Conservation (phyloP, 768 basidiomycete species). For the Tulasnella calospora region DNA sequence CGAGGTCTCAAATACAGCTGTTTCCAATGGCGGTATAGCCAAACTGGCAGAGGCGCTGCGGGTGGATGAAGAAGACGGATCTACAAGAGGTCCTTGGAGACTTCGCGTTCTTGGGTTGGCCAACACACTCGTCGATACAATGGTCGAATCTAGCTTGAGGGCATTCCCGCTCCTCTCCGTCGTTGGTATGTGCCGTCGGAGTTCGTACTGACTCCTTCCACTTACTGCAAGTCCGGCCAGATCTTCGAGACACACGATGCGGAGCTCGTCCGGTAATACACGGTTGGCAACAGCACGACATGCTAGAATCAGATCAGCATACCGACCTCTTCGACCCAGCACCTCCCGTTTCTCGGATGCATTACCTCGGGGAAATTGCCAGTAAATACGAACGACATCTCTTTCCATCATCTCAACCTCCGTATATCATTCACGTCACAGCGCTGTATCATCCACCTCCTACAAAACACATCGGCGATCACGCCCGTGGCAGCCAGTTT, state of each 20-base stretch:
- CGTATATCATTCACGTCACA: not conserved
- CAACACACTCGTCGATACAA: slow-evolving; percentile 45
- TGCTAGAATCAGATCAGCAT: not conserved
- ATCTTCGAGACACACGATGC: slow-evolving; percentile 10
- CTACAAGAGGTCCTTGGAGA: slow-evolving; percentile 48
- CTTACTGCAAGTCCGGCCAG: not conserved
- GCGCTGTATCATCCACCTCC: slow-evolving; percentile 5
- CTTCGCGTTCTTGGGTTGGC: slow-evolving; percentile 56
- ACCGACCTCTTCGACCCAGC: slow-evolving; percentile 15
- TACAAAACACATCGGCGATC: not conserved
- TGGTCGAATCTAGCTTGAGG: slow-evolving; percentile 42
- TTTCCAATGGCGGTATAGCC: slow-evolving; percentile 52
- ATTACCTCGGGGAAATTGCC: not conserved
- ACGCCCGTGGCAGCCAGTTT: not conserved
- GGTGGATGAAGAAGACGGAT: slow-evolving; percentile 34
- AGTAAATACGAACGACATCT: not conserved
- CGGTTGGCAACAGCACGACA: slow-evolving; percentile 9
- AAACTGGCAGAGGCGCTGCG: slow-evolving; percentile 49
- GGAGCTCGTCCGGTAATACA: not conserved
- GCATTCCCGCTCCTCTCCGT: slow-evolving; percentile 57
- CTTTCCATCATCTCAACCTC: slow-evolving; percentile 2
- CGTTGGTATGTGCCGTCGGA: slow-evolving; percentile 47
- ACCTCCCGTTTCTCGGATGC: not conserved
- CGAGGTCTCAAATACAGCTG: slow-evolving; percentile 53
- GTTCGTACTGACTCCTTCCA: not conserved